These are phyloP conservation scores for Saccharomycopsis lassenensis DNA, from an alignment of 805 yeast species.

Conservation along the genomic window DNA sequence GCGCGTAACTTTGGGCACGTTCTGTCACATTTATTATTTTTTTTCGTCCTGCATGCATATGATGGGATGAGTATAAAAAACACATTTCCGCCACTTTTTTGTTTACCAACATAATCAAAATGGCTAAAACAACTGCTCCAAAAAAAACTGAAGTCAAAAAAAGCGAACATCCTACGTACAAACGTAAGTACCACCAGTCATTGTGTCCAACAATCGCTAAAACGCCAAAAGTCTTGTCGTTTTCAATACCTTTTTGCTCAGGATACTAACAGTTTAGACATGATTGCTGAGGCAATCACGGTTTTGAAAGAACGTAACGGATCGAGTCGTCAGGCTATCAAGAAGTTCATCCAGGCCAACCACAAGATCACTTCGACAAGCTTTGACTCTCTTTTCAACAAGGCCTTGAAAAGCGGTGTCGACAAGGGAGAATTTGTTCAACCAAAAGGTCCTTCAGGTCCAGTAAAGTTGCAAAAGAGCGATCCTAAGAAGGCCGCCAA, in stretches of 20 bases:
- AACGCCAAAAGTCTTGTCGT: not conserved
- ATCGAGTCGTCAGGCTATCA: slow-evolving; percentile 77
- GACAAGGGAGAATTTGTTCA: slow-evolving; percentile 64
- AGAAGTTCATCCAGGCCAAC: slow-evolving; percentile 66
- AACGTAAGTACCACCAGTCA: slow-evolving; percentile 23
- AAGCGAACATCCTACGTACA: slow-evolving; percentile 24
- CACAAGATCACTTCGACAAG: slow-evolving; percentile 45
- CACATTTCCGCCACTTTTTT: not conserved
- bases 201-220: slow-evolving; percentile 1
- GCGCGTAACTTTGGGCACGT: slow-evolving; percentile 3
- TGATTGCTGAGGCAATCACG: slow-evolving; percentile 46
- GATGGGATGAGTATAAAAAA: too few species aligned
- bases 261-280: slow-evolving; percentile 14
- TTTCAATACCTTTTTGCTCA: not conserved
- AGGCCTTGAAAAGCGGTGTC: slow-evolving; percentile 74
- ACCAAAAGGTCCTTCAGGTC: slow-evolving; percentile 88
- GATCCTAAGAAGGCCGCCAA: slow-evolving; percentile 27
- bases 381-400: slow-evolving; percentile 67
- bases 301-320: slow-evolving; percentile 75
- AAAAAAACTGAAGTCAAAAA: slow-evolving; percentile 17
- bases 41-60: not conserved
- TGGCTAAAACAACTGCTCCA: slow-evolving; percentile 16
- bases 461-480: slow-evolving; percentile 46
- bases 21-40: not conserved
- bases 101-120: not conserved